Evolutionary conservation across 2,329 filamentous ascomycete genomes (phyloP).

Genomic region (Fusarium neocosmosporiellum): DNA sequence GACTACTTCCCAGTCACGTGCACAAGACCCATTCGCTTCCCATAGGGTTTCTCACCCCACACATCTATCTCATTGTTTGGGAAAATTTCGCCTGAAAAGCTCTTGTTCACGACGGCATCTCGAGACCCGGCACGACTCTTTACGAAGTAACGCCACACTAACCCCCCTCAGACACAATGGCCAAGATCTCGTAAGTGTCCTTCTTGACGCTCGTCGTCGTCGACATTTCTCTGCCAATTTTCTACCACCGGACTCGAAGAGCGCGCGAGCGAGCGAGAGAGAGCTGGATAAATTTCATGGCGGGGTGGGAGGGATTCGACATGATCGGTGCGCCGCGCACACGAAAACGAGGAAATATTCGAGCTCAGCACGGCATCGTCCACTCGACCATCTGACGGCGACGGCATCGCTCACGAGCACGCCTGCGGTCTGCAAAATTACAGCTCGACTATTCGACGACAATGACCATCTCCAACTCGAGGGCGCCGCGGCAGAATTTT

Average conservation of each 20-base stretch:
- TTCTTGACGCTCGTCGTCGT: constrained; percentile 9
- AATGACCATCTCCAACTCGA: not conserved
- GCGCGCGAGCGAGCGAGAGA: constrained; percentile 22
- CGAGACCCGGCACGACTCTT: constrained; percentile 52
- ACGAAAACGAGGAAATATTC: constrained; percentile 19
- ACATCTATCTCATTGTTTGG: constrained; percentile 42
- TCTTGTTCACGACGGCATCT: constrained; percentile 51
- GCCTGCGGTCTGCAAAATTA: constrained; percentile 10
- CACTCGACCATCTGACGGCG: not conserved
- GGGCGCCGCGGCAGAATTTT: constrained; percentile 7
- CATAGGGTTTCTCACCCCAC: constrained; percentile 56
- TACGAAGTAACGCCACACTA: constrained; percentile 55
- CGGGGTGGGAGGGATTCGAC: constrained; percentile 27
- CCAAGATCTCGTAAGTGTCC: constrained; percentile 69
- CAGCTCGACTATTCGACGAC: constrained; percentile 1
- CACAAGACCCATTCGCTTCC: constrained; percentile 41
- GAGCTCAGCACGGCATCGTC: constrained; percentile 3
- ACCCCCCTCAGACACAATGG: constrained; percentile 67
- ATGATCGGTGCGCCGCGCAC: constrained; percentile 28
- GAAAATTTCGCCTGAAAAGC: constrained; percentile 51
- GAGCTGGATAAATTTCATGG: constrained; percentile 9
- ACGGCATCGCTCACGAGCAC: not conserved
- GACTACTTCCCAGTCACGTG: constrained; percentile 47
- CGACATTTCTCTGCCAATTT: constrained; percentile 32
- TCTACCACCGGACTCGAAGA: constrained; percentile 4